These are phyloP conservation scores for Castanea crenata DNA, from an alignment of 306 rosid species.

Conservation along the genomic window DNA sequence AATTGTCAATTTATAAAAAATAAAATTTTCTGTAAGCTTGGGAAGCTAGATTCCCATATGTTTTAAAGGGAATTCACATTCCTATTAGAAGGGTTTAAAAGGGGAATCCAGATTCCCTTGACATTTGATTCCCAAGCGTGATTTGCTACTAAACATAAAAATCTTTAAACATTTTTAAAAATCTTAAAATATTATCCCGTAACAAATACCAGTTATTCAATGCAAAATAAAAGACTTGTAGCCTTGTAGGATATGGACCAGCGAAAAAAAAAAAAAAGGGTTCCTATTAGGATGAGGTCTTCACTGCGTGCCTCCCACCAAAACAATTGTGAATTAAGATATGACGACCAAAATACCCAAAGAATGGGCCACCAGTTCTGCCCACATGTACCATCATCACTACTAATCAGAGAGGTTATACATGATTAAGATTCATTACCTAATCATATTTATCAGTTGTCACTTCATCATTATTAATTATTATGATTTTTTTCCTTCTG, in stretches of 20 bases:
- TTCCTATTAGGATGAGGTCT: not conserved
- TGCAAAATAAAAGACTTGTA: not conserved
- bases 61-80: too few species aligned
- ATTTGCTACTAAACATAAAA: too few species aligned
- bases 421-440: not conserved
- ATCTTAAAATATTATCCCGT: too few species aligned
- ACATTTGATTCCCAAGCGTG: too few species aligned
- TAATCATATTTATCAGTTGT: not conserved
- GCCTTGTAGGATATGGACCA: too few species aligned
- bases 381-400: not conserved
- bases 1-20: too few species aligned
- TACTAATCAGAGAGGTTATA: not conserved
- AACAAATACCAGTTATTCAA: not conserved
- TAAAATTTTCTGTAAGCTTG: too few species aligned
- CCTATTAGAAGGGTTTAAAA: too few species aligned
- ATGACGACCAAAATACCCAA: not conserved
- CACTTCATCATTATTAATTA: not conserved
- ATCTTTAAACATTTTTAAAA: too few species aligned
- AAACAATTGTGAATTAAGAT: slow-evolving; percentile 13
- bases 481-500: not conserved
- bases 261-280: not conserved
- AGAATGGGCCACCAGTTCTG: not conserved
- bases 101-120: too few species aligned
- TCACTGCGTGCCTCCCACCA: slow-evolving; percentile 21
- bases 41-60: too few species aligned